phyloP scores from a whole-genome alignment of 2,329 filamentous ascomycete species.

The Pseudocercospora fijiensis region DNA sequence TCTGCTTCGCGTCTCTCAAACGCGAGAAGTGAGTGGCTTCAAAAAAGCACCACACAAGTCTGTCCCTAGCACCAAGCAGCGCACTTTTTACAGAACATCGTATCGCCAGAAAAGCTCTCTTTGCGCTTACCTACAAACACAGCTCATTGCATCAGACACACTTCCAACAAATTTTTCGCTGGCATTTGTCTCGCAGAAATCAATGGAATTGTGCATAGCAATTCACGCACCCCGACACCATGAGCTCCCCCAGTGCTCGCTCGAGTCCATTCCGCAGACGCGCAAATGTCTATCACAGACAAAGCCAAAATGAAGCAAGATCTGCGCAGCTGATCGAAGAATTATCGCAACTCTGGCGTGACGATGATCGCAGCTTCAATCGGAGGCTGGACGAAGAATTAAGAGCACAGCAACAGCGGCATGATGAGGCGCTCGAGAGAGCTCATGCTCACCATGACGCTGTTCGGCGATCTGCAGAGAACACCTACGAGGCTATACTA shows the following conservation, averaged over 20 bases:
- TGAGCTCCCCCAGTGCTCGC: conserved; percentile 23
- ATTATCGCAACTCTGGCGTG: conserved; percentile 19
- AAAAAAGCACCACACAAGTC: not conserved
- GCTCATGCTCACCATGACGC: conserved; percentile 24
- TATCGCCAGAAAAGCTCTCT: not conserved
- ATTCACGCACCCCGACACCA: conserved; percentile 3
- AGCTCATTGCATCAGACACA: not conserved
- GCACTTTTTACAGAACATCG: not conserved
- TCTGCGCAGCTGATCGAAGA: conserved; percentile 20
- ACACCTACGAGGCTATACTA: conserved; percentile 19
- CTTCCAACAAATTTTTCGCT: not conserved
- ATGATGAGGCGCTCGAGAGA: conserved; percentile 24
- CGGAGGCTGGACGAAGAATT: conserved; percentile 22
- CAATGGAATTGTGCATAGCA: not conserved
- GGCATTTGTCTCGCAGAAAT: not conserved
- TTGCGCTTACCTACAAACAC: not conserved
- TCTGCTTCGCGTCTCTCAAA: not conserved
- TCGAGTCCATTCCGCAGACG: conserved; percentile 20
- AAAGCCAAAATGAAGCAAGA: conserved; percentile 9
- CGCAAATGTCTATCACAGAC: conserved; percentile 12
- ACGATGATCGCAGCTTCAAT: conserved; percentile 23
- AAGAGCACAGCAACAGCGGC: conserved; percentile 21
- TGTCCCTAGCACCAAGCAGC: not conserved
- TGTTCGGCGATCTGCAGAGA: conserved; percentile 21
- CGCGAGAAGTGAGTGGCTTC: not conserved